phyloP scores from a whole-genome alignment of 2,329 filamentous ascomycete species.

The Fusarium virguliforme region DNA sequence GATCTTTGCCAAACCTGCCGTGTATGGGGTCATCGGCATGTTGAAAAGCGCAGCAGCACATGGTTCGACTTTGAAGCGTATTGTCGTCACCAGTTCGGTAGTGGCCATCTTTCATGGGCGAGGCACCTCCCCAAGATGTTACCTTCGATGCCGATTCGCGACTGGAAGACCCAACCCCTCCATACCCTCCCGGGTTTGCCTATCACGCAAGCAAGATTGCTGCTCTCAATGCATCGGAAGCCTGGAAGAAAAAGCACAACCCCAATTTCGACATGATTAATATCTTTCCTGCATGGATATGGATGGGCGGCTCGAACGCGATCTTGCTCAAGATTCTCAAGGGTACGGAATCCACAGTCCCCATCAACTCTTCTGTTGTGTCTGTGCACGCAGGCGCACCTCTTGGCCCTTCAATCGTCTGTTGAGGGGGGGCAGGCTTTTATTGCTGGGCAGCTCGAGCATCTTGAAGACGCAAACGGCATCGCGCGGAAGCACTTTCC shows the following conservation, averaged over 20 bases:
- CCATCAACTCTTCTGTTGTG: slow-evolving; percentile 10
- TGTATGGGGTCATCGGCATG: slow-evolving; percentile 6
- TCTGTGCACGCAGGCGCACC: slow-evolving; percentile 15
- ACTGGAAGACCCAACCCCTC: not conserved
- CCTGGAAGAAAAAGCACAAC: slow-evolving; percentile 15
- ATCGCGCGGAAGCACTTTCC: not conserved
- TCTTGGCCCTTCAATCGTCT: not conserved
- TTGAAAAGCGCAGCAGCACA: slow-evolving; percentile 18
- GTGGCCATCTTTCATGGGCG: slow-evolving; percentile 16
- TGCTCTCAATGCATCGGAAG: slow-evolving; percentile 18
- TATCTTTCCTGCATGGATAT: slow-evolving; percentile 16
- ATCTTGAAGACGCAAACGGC: not conserved
- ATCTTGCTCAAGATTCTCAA: slow-evolving; percentile 5
- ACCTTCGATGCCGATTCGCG: not conserved
- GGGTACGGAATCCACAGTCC: not conserved
- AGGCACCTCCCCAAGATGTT: not conserved
- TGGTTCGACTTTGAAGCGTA: slow-evolving; percentile 3
- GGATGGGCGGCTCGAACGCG: slow-evolving; percentile 6
- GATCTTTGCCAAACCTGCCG: slow-evolving; percentile 7
- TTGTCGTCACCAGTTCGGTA: slow-evolving; percentile 16
- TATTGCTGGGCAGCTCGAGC: not conserved
- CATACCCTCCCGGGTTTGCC: not conserved
- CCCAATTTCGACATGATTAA: slow-evolving; percentile 9
- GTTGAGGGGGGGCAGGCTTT: slow-evolving; percentile 5
- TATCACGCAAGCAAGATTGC: slow-evolving; percentile 20